phyloP scores from a whole-genome alignment of 108 stramenopile species.

The Fistulifera solaris region DNA sequence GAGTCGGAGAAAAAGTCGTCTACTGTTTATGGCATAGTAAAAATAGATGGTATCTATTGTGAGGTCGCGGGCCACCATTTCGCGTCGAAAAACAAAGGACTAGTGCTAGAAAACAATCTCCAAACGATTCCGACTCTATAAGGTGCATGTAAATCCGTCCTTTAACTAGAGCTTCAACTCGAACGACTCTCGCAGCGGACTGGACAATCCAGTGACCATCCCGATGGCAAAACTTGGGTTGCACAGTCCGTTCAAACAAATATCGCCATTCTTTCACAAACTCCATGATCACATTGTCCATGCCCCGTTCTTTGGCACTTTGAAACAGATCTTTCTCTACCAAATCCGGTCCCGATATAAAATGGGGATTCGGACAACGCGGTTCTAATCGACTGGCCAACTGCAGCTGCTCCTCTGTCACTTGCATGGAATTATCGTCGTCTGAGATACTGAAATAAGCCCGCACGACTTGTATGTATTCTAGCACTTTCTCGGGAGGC shows the following conservation, averaged over 20 bases:
- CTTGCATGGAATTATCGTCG: constrained; percentile 5
- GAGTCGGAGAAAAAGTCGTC: no score
- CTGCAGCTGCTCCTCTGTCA: constrained; percentile 37
- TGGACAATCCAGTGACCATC: constrained; percentile 68
- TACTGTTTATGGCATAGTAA: no score
- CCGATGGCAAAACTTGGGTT: constrained; percentile 57
- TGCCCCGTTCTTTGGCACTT: background rate
- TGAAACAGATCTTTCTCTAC: constrained; percentile 13
- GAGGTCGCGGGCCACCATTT: no score
- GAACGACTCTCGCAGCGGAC: constrained; percentile 18
- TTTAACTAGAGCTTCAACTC: no score
- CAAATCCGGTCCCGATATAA: constrained; percentile 45
- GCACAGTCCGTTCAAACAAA: constrained; percentile 43
- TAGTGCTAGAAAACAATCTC: no score
- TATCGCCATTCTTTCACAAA: constrained; percentile 66
- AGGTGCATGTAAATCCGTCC: no score
- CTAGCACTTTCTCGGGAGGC: constrained; percentile 26
- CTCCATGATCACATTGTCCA: constrained; percentile 18
- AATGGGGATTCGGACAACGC: constrained; percentile 47
- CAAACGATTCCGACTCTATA: no score
- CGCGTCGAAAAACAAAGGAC: no score
- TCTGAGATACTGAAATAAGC: constrained; percentile 6
- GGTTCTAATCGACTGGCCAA: constrained; percentile 35
- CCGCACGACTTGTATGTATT: constrained; percentile 18
- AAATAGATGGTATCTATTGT: no score